phyloP scores from a whole-genome alignment of 352 stramenopile species.

The Globisporangium polare region DNA sequence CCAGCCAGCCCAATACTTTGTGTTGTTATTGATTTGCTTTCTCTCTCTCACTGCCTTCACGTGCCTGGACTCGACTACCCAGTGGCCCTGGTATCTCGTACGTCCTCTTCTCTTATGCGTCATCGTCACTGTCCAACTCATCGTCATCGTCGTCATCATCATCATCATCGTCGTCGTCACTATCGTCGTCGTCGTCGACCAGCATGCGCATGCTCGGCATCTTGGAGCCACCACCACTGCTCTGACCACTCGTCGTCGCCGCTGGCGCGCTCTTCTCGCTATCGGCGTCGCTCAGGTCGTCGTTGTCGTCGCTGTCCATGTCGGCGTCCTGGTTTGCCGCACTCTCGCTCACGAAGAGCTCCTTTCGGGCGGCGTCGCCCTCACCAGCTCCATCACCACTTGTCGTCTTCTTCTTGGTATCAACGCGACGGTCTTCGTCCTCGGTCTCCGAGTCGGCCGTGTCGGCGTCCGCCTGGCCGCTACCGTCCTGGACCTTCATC shows the following conservation, averaged over 20 bases:
- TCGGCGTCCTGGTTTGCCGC: constrained; percentile 23
- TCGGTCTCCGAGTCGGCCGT: constrained; percentile 34
- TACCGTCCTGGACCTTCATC: constrained; percentile 60
- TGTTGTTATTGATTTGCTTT: background rate
- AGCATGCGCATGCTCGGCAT: constrained; percentile 17
- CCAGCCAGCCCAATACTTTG: background rate
- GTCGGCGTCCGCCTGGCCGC: constrained; percentile 9
- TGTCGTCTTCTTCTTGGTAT: constrained; percentile 15
- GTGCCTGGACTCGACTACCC: background rate
- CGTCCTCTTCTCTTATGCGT: constrained; percentile 1
- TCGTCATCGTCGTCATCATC: constrained; percentile 16
- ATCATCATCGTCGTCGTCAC: constrained; percentile 13
- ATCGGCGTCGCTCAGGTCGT: constrained; percentile 19
- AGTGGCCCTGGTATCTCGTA: background rate
- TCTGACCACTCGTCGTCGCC: background rate
- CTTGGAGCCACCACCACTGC: background rate
- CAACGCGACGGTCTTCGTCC: constrained; percentile 29
- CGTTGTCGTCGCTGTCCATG: constrained; percentile 31
- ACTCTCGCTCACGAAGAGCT: constrained; percentile 15
- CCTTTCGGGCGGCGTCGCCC: constrained; percentile 19
- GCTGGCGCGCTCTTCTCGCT: constrained; percentile 3
- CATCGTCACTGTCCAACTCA: constrained; percentile 13
- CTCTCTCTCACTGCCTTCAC: background rate
- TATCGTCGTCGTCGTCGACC: constrained; percentile 23
- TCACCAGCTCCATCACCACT: background rate